Base-by-base conservation (phyloP, 768 basidiomycete genomes). In the Tephrocybe rancida region DNA sequence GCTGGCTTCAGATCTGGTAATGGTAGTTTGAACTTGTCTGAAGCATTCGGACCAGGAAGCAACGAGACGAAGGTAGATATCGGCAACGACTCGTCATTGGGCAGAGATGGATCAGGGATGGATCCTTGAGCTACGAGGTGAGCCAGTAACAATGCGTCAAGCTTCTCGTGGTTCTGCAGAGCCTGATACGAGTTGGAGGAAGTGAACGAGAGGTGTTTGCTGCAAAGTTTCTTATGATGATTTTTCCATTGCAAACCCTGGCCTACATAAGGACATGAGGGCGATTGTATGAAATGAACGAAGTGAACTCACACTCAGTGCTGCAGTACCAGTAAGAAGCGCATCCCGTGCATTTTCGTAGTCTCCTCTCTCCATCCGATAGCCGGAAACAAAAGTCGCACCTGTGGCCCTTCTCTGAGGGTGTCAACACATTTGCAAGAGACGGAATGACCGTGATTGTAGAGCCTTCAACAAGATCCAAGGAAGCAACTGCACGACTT, bases 261-360 rank as follows among this genome's bases (percentile, higher is more conserved):
- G 69, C 90, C 90, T 92, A 64, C 11, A 26, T 26, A 59, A 21
- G 41, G 14, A 47, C 3, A 35, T 27, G 48, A 46, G 25, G 25
- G 53, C 43, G 27, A 37, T 22, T 27, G 27, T 22, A 9, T n/a
- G 18, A 18, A n/a, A 21, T 34, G 3, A 42, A 39, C 7, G 18
- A 32, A 48, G 42, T 55, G 44, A 47, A 42, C 81, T 67, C 65
- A 91, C 90, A 93, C 66, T 72, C 60, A 21, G 72, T 57, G 57
- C 79, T 77, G 60, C 90, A 93, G 62, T 93, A 93, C 81, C 83
- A 90, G 63, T 86, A 88, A 0, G 79, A 76, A 14, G 76, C 80
- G 59, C 90, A 92, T 11, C 84, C 83, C 3, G 81, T 76, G 58
- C 90, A 92, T 64, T 74, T 76, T 56, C 71, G 79, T 39, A 90